Conservation (phyloP, 352 stramenopile genomes). For the Aphanomyces astaci region DNA sequence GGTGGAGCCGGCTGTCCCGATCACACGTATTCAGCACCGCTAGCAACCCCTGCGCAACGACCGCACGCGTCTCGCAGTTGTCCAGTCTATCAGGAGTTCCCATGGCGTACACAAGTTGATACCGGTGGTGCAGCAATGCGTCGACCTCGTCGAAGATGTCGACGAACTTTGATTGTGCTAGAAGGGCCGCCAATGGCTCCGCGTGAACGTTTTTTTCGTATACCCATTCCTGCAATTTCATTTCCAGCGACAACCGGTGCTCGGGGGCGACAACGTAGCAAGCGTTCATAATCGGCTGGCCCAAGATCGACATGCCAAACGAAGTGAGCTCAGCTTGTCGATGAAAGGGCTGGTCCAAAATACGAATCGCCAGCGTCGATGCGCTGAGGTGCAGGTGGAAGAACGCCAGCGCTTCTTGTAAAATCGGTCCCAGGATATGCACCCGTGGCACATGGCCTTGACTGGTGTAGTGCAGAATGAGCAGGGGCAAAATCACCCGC, state of each 20-base stretch:
- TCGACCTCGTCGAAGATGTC: slow-evolving; percentile 87
- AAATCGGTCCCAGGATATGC: slow-evolving; percentile 50
- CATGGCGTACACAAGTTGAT: slow-evolving; percentile 84
- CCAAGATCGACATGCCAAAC: slow-evolving; percentile 29
- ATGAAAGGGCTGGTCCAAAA: slow-evolving; percentile 68
- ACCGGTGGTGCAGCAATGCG: slow-evolving; percentile 78
- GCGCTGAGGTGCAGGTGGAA: slow-evolving; percentile 52
- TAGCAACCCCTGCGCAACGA: slow-evolving; percentile 48
- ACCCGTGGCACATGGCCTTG: slow-evolving; percentile 36
- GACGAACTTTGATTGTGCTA: slow-evolving; percentile 42
- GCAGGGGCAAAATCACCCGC: slow-evolving; percentile 82
- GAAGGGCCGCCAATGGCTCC: slow-evolving; percentile 29
- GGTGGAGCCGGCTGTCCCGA: slow-evolving; percentile 28
- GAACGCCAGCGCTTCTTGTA: slow-evolving; percentile 59
- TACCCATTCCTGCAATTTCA: slow-evolving; percentile 62
- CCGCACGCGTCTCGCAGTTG: slow-evolving; percentile 43
- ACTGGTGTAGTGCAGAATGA: slow-evolving; percentile 61
- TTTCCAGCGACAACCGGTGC: slow-evolving; percentile 79
- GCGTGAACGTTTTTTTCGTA: slow-evolving; percentile 17
- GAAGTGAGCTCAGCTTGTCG: slow-evolving; percentile 38
- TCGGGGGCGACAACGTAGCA: slow-evolving; percentile 76
- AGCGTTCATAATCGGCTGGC: slow-evolving; percentile 33
- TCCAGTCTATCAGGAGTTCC: slow-evolving; percentile 41
- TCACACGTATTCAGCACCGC: slow-evolving; percentile 32
- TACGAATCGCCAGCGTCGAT: slow-evolving; percentile 31